Percentiles rank a stretch among this genome's conserved stretches.
Conservation (phyloP, 2,329 filamentous ascomycete species). For the Lecanoromycetidae sp. region DNA sequence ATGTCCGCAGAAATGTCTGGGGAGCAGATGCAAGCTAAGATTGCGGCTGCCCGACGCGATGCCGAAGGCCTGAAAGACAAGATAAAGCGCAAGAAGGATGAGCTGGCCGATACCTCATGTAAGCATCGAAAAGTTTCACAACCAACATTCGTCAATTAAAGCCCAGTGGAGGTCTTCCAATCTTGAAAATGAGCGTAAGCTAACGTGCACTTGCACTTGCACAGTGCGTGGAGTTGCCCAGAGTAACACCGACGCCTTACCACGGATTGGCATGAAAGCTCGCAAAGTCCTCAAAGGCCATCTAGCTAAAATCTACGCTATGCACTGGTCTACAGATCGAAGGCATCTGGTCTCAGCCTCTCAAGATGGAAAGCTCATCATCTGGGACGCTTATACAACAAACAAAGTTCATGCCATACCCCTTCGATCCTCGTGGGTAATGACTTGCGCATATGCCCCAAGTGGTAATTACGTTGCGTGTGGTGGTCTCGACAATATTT, state of each 20-base stretch:
- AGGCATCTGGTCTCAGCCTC: constrained; percentile 95
- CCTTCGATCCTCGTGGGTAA: constrained; percentile 95
- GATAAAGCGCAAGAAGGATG: constrained; percentile 99
- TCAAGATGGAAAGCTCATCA: constrained; percentile 98
- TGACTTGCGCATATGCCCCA: constrained; percentile 98
- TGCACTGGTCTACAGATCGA: constrained; percentile 99
- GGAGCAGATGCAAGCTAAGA: constrained; percentile 75
- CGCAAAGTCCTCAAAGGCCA: constrained; percentile 95
- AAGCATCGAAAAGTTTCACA: constrained; percentile 33
- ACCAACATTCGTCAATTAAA: background rate
- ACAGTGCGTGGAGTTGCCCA: constrained; percentile 84
- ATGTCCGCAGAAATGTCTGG: constrained; percentile 39
- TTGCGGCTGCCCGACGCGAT: constrained; percentile 86
- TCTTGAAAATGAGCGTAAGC: background rate
- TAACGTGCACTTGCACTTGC: constrained; percentile 1
- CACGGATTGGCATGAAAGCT: constrained; percentile 92
- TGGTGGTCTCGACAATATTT: constrained; percentile 97
- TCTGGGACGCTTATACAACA: constrained; percentile 98
- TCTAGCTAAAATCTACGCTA: constrained; percentile 97
- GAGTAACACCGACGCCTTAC: constrained; percentile 82
- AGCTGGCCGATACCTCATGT: constrained; percentile 95
- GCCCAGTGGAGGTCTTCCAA: background rate
- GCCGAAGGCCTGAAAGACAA: constrained; percentile 94
- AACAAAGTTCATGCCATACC: constrained; percentile 99
- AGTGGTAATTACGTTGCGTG: constrained; percentile 98